Base-by-base conservation (phyloP, 1,139 yeast genomes). In the Pichia sp. region DNA sequence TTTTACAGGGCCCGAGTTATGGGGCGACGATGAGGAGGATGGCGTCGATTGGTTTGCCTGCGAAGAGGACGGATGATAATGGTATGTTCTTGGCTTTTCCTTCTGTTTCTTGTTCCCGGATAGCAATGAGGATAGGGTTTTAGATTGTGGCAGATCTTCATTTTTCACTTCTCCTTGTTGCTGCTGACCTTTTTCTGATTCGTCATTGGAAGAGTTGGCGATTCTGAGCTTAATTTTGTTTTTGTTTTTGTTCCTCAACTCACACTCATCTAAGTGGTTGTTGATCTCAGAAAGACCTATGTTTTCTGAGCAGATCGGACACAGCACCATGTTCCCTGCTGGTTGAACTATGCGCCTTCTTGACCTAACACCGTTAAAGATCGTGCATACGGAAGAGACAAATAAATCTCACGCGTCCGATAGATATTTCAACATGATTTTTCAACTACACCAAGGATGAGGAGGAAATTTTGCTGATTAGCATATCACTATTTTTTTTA, bases 241-340 rank as follows among this genome's bases (percentile, higher is more conserved):
- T 16, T n/a, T 16, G 9, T 50, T 51, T 40, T 48, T 57, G 10
- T 51, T 46, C 36, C 43, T 38, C n/a, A 55, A 38, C 34, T 65
- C 63, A 53, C 71, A 67, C 1, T 45, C 45, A 50, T 70, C 73
- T 33, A 69, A 51, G 53, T 70, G 73, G 24, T 55, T 50, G 48
- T 70, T 68, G 12, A 70, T 69, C 10, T 55, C 46, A 5, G 57
- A 61, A 1, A 69, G 50, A 12, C 61, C 62, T 3, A 68, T 59
- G 2, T 66, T 63, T 27, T 59, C 57, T 2, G 59, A 38, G 49
- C 73, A 70, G 6, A 69, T 63, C 2, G 73, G 73, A 51, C 73
- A 70, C 31, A 54, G 46, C 1, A 68, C 71, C 72, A 68, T 68
- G 30, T 36, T 52, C 24, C 46, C 10, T 27, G 34, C 20, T 14